Conservation (phyloP, 495 filamentous ascomycete species). For the Aspergillus kassunensis region DNA sequence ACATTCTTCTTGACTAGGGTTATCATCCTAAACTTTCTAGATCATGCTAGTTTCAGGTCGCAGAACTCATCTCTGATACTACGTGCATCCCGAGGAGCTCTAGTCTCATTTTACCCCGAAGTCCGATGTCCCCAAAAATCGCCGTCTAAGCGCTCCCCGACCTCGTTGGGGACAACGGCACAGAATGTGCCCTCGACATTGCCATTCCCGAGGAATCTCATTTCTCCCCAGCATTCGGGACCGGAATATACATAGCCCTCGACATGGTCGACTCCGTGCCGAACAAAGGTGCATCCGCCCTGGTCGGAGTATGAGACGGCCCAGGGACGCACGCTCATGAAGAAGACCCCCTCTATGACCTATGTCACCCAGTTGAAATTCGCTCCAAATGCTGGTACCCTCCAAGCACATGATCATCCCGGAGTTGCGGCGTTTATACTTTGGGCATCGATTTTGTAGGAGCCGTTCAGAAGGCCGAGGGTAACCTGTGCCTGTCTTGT, state of each 20-base stretch:
- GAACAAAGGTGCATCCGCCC: constrained; percentile 4
- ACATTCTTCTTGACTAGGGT: too few relatives aligned
- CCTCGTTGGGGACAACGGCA: neutral
- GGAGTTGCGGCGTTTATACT: constrained; percentile 4
- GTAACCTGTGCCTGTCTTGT: neutral
- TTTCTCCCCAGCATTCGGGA: neutral
- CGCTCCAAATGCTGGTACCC: constrained; percentile 4
- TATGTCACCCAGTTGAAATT: constrained; percentile 10
- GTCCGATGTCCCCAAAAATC: constrained; percentile 9
- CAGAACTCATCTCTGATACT: neutral
- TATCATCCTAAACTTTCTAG: neutral
- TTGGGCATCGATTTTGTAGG: constrained; percentile 9
- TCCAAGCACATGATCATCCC: constrained; percentile 9
- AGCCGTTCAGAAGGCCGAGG: constrained; percentile 4
- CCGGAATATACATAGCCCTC: neutral
- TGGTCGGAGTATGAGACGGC: neutral
- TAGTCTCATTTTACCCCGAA: constrained; percentile 1
- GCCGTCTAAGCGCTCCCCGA: constrained; percentile 1
- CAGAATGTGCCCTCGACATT: constrained; percentile 9
- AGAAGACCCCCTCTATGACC: constrained; percentile 8
- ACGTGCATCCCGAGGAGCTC: neutral
- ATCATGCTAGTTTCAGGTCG: neutral
- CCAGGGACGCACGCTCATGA: constrained; percentile 7
- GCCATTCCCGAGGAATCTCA: constrained; percentile 10
- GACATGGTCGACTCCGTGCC: neutral